Base-by-base conservation (phyloP, 2,329 filamentous ascomycete species). In the Fusarium temperatum region DNA sequence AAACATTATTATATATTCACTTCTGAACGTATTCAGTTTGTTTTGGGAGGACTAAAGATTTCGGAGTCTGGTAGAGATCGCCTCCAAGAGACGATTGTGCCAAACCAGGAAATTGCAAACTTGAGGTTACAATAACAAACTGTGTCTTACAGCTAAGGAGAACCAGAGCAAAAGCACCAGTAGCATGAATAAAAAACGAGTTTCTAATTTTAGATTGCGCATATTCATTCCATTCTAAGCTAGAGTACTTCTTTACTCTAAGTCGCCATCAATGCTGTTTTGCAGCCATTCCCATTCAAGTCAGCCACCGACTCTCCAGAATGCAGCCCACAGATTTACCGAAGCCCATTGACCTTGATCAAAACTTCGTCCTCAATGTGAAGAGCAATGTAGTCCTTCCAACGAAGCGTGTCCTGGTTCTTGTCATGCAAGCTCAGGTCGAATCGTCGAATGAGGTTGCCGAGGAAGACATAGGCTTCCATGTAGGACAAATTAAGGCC, bases 1-100 rank as follows among this genome's bases (percentile, higher is more conserved):
- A 5, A 28, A 10, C 0, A 20, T 7, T 2, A 20, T 14, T 28
- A 14, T 20, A 0, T 20, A 20, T 20, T 5, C 0, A 14, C 8
- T 28, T 14, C 5, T 28, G 1, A 28, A 6, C 0, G 11, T 26
- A 20, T 1, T 26, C n/a, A 2, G 0, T 22, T 28, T 47, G 2
- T 1, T 10, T 28, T 15, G 10, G 28, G 18, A 2, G 3, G 17
- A 15, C 18, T 20, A 11, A 28, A 20, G 5, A 22, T 5, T 47
- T 28, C 5, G 9, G 10, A 28, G 8, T 22, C 8, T 4, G n/a
- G 30, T 11, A 32, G 20, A n/a, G 28, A 50, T n/a, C 28, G 26
- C 20, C 20, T n/a, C 14, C 4, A 17, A 50, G 28, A 18, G 6
- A 30, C n/a, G 20, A 7, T n/a, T 22, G 20, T 48, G 20, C 8